Evolutionary conservation across 495 filamentous ascomycete species (phyloP).

Genomic region (Bombardia bombarda): DNA sequence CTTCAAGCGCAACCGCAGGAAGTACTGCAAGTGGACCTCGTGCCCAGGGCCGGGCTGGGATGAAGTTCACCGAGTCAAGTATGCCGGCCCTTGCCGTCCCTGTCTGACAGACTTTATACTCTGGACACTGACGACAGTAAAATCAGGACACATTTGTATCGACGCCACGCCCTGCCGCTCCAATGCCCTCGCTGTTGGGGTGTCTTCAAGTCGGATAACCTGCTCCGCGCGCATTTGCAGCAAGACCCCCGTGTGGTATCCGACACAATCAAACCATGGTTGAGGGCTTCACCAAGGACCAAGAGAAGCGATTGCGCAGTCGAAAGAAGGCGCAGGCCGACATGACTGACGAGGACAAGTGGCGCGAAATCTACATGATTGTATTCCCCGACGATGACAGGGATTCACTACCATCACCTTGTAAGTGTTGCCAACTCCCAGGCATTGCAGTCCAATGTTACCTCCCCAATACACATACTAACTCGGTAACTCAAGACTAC

Average conservation of each 20-base stretch:
- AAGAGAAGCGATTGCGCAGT: constrained; percentile 27
- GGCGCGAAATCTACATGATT: constrained; percentile 35
- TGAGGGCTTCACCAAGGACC: constrained; percentile 23
- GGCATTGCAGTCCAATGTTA: constrained; percentile 2
- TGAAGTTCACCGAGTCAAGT: constrained; percentile 29
- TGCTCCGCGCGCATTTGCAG: constrained; percentile 15
- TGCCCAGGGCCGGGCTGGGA: constrained; percentile 26
- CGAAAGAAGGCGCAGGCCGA: constrained; percentile 30
- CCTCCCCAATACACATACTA: too few relatives aligned
- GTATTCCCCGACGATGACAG: constrained; percentile 33
- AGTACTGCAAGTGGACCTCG: constrained; percentile 24
- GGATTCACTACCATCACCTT: constrained; percentile 28
- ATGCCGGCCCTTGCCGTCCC: constrained; percentile 1
- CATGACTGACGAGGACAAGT: constrained; percentile 36
- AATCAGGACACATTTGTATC: constrained; percentile 21
- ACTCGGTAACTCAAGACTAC: too few relatives aligned
- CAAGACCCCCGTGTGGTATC: constrained; percentile 18
- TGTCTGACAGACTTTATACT: background rate
- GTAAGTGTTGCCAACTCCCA: constrained; percentile 15
- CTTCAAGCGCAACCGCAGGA: constrained; percentile 23
- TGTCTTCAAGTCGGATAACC: constrained; percentile 12
- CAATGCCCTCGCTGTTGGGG: constrained; percentile 25
- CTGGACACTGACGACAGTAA: background rate
- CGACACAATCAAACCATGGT: constrained; percentile 9
- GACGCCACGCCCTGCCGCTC: constrained; percentile 18